Percentiles rank a stretch among this genome's conserved stretches.
phyloP scores from a whole-genome alignment of 805 yeast genomes.

The Cyberlindnera maclurae region DNA sequence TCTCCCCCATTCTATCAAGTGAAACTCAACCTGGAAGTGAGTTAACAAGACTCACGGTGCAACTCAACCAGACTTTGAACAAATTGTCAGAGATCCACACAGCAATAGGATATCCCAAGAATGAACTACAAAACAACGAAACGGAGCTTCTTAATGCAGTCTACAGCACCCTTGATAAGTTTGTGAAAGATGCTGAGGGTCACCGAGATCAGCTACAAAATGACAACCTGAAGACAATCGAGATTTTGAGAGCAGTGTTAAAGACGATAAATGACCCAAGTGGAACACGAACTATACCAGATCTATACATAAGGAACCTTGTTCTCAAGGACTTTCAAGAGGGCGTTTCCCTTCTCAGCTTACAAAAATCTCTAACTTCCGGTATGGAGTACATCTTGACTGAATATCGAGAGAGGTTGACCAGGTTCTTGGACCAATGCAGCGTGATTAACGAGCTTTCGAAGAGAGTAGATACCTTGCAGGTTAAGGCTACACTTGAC shows the following conservation, averaged over 20 bases:
- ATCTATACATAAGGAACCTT: conserved; percentile 33
- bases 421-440: conserved; percentile 15
- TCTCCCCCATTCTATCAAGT: conserved; percentile 4
- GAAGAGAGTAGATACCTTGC: conserved; percentile 9
- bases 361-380: conserved; percentile 25
- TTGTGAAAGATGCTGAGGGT: conserved; percentile 29
- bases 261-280: conserved; percentile 28
- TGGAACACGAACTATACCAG: conserved; percentile 34
- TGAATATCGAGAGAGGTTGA: conserved; percentile 25
- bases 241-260: conserved; percentile 25
- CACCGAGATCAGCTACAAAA: conserved; percentile 27
- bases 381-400: conserved; percentile 27
- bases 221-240: conserved; percentile 25
- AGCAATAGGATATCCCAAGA: conserved; percentile 48
- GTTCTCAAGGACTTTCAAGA: conserved; percentile 18
- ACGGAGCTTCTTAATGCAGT: conserved; percentile 41
- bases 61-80: conserved; percentile 20
- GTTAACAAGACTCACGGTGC: conserved; percentile 14
- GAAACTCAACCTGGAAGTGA: conserved; percentile 2
- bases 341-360: conserved; percentile 27
- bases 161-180: conserved; percentile 41
- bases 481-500: not conserved
- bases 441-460: conserved; percentile 3
- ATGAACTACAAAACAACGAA: conserved; percentile 43
- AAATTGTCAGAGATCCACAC: conserved; percentile 41